Evolutionary conservation across 2,329 filamentous ascomycete species (phyloP).

Genomic region (Cladosporium sp.): DNA sequence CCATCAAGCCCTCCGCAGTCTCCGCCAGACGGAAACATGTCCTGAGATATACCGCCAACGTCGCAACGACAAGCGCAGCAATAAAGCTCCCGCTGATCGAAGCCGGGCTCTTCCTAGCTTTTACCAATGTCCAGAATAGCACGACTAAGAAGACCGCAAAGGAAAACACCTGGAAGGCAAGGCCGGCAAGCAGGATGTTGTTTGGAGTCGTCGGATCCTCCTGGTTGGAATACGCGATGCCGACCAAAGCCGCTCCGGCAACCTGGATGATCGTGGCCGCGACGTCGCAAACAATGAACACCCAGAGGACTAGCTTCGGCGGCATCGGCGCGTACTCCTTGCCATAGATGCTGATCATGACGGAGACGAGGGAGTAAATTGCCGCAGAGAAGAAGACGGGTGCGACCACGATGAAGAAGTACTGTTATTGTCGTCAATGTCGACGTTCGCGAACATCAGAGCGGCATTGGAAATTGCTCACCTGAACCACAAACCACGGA

Average conservation of each 20-base stretch:
- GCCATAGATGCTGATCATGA: slow-evolving; percentile 51
- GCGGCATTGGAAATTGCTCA: background rate
- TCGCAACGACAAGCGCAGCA: slow-evolving; percentile 45
- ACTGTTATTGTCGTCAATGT: slow-evolving; percentile 27
- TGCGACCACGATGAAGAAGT: slow-evolving; percentile 62
- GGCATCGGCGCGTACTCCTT: slow-evolving; percentile 47
- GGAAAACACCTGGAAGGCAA: slow-evolving; percentile 56
- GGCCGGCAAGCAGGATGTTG: slow-evolving; percentile 56
- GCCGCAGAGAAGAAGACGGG: slow-evolving; percentile 59
- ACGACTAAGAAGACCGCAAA: slow-evolving; percentile 53
- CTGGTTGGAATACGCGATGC: slow-evolving; percentile 49
- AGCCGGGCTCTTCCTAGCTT: slow-evolving; percentile 35
- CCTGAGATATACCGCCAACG: slow-evolving; percentile 53
- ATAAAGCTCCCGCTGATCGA: slow-evolving; percentile 44
- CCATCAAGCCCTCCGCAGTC: slow-evolving; percentile 52
- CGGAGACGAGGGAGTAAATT: slow-evolving; percentile 57
- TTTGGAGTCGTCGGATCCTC: slow-evolving; percentile 55
- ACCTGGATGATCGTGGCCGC: slow-evolving; percentile 57
- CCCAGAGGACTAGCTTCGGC: slow-evolving; percentile 51
- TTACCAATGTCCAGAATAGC: slow-evolving; percentile 43
- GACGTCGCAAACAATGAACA: slow-evolving; percentile 57
- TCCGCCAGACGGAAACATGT: slow-evolving; percentile 58
- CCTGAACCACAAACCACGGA: slow-evolving; percentile 55
- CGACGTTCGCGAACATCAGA: background rate
- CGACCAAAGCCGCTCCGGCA: slow-evolving; percentile 56